These are phyloP conservation scores for Flaveria ramosissima DNA, from an alignment of 129 eudicot species.

Conservation along the genomic window DNA sequence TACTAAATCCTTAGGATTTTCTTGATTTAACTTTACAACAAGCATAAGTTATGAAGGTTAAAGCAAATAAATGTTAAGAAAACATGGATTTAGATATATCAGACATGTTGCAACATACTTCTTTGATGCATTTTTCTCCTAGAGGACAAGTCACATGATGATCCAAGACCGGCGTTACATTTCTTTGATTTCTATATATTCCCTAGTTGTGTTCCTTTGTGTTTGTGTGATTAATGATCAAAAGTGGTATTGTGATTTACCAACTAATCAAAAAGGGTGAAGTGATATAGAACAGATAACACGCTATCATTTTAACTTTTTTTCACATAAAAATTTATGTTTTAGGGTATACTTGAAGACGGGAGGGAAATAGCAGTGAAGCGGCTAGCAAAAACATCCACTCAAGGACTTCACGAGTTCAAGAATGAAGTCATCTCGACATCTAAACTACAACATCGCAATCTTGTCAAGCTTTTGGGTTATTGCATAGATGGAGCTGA, in stretches of 20 bases:
- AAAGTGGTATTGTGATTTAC: not conserved
- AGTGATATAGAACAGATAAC: not conserved
- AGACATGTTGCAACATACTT: not conserved
- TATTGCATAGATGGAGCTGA: not conserved
- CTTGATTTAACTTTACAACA: too few species aligned
- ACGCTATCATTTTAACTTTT: not conserved
- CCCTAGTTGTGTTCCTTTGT: not conserved
- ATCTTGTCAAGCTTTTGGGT: not conserved
- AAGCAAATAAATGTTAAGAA: not conserved
- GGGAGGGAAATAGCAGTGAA: constrained; percentile 7
- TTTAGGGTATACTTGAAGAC: not conserved
- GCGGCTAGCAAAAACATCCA: constrained; percentile 13
- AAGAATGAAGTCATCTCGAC: not conserved
- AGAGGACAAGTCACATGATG: not conserved
- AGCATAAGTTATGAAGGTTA: not conserved
- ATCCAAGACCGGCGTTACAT: not conserved
- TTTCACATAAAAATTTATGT: not conserved
- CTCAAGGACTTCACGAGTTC: not conserved
- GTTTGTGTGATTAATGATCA: not conserved
- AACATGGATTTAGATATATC: not conserved
- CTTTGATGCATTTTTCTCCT: not conserved
- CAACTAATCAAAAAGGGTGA: not conserved
- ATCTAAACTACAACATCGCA: not conserved
- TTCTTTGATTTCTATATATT: not conserved
- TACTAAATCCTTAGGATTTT: too few species aligned